phyloP scores from a whole-genome alignment of 169 alveolate species.

The Plasmodium gaboni region DNA sequence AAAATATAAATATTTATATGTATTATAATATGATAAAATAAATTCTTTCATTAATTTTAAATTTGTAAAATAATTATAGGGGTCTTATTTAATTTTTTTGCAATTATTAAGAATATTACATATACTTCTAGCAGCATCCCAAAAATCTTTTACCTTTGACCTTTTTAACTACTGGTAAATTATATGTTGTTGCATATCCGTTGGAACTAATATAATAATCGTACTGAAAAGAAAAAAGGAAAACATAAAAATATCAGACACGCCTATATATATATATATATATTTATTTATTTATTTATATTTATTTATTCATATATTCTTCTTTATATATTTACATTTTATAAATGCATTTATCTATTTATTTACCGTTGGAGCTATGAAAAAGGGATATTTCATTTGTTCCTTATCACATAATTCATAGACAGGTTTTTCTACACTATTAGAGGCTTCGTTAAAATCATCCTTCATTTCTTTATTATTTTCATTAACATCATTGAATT shows the following conservation, averaged over 20 bases:
- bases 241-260: not conserved
- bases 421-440: not conserved
- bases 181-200: slow-evolving; percentile 1
- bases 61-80: too few relatives aligned
- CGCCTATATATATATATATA: not conserved
- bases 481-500: not conserved
- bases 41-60: too few relatives aligned
- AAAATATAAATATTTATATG: too few relatives aligned
- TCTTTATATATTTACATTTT: not conserved
- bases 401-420: slow-evolving; percentile 4
- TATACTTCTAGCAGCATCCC: slow-evolving; percentile 3
- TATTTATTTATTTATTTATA: not conserved
- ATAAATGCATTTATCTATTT: not conserved
- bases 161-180: not conserved
- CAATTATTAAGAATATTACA: not conserved
- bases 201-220: slow-evolving; percentile 6
- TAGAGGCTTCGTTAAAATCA: not conserved
- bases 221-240: not conserved
- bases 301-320: not conserved
- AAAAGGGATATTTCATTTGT: not conserved
- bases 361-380: slow-evolving; percentile 9
- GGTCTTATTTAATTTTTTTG: too few relatives aligned
- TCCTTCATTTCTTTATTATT: not conserved
- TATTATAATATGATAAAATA: too few relatives aligned
- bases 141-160: slow-evolving; percentile 2